Conservation (phyloP, 1,284 basidiomycete genomes). For the Mycena sp. region DNA sequence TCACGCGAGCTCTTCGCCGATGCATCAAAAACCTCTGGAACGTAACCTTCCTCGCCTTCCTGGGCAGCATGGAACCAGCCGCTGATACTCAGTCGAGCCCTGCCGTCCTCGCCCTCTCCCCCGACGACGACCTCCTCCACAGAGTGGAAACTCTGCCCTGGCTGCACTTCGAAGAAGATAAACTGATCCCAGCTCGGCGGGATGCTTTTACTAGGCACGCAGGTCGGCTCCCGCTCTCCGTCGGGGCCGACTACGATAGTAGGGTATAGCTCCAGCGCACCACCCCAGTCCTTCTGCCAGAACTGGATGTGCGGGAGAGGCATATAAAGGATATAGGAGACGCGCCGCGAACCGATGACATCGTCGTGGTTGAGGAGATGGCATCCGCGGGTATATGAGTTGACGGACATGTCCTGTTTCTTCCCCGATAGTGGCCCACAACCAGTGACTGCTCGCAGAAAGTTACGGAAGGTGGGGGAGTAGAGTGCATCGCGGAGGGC, state of each 20-base stretch:
- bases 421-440: conserved; percentile 92
- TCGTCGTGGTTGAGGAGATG: conserved; percentile 98
- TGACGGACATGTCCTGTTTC: conserved; percentile 97
- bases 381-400: conserved; percentile 90
- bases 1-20: conserved; percentile 77
- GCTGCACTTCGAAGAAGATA: conserved; percentile 93
- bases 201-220: conserved; percentile 69
- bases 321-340: conserved; percentile 98
- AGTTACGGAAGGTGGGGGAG: conserved; percentile 84
- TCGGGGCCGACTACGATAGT: conserved; percentile 52
- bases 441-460: conserved; percentile 90
- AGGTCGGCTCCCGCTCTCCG: conserved; percentile 69
- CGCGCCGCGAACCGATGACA: conserved; percentile 94
- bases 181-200: conserved; percentile 96
- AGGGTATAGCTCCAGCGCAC: conserved; percentile 96
- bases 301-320: conserved; percentile 81
- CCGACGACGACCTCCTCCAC: conserved; percentile 96
- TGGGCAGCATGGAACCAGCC: conserved; percentile 98
- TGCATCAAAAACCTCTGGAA: conserved; percentile 53
- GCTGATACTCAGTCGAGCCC: conserved; percentile 87
- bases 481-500: conserved; percentile 93
- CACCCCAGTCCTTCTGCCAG: conserved; percentile 88
- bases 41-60: conserved; percentile 90
- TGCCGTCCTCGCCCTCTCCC: conserved; percentile 69
- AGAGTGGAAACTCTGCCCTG: conserved; percentile 94